Evolutionary conservation across 164 flowering plant species (phyloP), one percentile per base, ranked within the genome.

Genomic region (Aristolochia fimbriata): DNA sequence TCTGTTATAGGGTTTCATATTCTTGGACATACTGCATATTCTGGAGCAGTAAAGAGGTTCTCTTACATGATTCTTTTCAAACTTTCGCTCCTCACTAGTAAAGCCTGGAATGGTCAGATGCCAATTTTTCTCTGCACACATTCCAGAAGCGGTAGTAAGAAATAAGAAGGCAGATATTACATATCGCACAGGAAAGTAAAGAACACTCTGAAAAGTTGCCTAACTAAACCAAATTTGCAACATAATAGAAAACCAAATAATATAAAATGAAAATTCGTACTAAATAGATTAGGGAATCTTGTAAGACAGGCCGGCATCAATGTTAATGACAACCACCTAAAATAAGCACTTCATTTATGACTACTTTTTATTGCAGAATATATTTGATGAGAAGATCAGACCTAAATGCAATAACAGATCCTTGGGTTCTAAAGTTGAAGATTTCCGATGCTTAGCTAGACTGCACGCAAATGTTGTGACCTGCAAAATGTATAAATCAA

Each of bases 371-470:
- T 37, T 37, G 43, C 4, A 37, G 43, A 37, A 37, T 22, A 25
- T 52, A 6, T 20, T 30, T 13, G 41, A 48, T 15, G 20, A 51
- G 37, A 46, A 22, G 20, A 57, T 73, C 86, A 69, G 25, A 93
- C 99, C 99, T 72, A 90, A 65, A 74, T 93, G 97, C 52, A 93
- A 80, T 64, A 90, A 61, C 49, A 93, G 58, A 80, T 93, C 98
- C 77, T 88, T 93, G 74, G 97, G 68, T 70, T 93, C 99, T 61
- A 93, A 71, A 47, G 82, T 86, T 57, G 96, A 80, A 25, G 97
- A 88, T 68, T 93, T 93, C 58, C 99, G 76, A 77, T 93, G 99
- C 70, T 93, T 93, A 43, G 97, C 99, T 81, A 93, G 77, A 65
- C 64, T 82, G 82, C 92, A 86, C 7, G 96, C 92, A 82, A 78